A percentile compares a stretch with the other conserved stretches of the same genome.
These are phyloP conservation scores for Phaeosphaeriaceae sp. DNA, from an alignment of 2,329 filamentous ascomycete genomes.

Conservation along the genomic window DNA sequence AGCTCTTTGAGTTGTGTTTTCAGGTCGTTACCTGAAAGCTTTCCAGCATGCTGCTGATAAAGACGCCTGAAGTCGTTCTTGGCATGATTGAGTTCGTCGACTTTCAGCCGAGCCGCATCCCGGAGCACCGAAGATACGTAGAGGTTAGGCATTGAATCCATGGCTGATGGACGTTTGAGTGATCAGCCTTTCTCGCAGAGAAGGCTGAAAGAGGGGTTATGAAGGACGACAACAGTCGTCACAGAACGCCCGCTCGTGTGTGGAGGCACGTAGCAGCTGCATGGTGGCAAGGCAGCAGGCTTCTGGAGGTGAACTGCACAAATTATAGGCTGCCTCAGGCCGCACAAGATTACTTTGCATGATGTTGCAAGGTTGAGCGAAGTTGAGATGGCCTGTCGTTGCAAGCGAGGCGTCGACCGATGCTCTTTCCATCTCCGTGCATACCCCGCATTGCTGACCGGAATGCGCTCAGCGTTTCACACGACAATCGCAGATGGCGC, in stretches of 20 bases:
- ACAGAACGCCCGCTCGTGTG: background rate
- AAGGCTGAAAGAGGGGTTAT: conserved; percentile 11
- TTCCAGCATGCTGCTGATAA: conserved; percentile 48
- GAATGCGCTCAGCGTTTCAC: background rate
- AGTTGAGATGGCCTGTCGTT: conserved; percentile 9
- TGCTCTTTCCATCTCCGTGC: background rate
- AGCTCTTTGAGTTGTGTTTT: conserved; percentile 44
- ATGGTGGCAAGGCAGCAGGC: conserved; percentile 12
- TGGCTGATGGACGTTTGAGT: background rate
- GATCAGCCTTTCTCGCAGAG: background rate
- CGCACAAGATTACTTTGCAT: conserved; percentile 21
- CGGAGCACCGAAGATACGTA: conserved; percentile 26
- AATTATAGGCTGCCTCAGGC: conserved; percentile 4
- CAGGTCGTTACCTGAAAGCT: conserved; percentile 25
- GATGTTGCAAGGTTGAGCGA: conserved; percentile 9
- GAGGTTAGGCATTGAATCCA: conserved; percentile 13
- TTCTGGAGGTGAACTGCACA: background rate
- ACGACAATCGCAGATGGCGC: background rate
- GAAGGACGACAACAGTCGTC: conserved; percentile 1
- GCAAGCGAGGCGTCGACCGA: conserved; percentile 2
- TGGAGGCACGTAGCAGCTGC: conserved; percentile 15
- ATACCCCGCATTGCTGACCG: conserved; percentile 8
- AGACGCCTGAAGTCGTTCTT: conserved; percentile 57
- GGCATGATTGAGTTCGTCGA: conserved; percentile 63
- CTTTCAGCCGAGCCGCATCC: conserved; percentile 51